phyloP scores from a whole-genome alignment of 805 yeast genomes.

The Starmerella ratchasimensis region DNA sequence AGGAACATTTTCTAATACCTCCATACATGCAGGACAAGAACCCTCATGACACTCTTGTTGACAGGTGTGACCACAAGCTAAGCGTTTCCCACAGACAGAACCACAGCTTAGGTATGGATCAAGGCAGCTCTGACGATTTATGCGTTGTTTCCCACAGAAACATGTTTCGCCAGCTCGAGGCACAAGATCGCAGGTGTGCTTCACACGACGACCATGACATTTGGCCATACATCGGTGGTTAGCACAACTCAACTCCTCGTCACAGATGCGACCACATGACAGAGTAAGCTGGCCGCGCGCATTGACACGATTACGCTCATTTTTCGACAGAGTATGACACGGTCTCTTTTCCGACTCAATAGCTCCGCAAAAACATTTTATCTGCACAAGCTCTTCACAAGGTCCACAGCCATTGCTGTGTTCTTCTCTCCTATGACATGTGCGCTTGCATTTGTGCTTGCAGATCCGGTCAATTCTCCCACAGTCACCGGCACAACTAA shows the following conservation, averaged over 20 bases:
- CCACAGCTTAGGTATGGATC: conserved; percentile 14
- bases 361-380: conserved; percentile 28
- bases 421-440: no score
- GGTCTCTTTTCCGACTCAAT: background rate
- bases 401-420: no score
- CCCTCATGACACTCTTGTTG: conserved; percentile 6
- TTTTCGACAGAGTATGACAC: conserved; percentile 1
- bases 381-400: conserved; percentile 14
- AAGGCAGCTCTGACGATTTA: conserved; percentile 6
- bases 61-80: conserved; percentile 13
- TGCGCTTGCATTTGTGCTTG: conserved; percentile 15
- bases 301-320: background rate
- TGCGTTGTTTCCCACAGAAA: conserved; percentile 16
- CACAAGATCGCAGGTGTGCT: conserved; percentile 10
- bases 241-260: conserved; percentile 9
- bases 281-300: background rate
- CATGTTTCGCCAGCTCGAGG: conserved; percentile 17
- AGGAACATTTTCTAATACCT: background rate
- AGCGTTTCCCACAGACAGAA: conserved; percentile 7
- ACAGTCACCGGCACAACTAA: conserved; percentile 12
- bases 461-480: conserved; percentile 6
- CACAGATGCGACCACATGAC: conserved; percentile 13
- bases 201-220: conserved; percentile 9
- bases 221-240: conserved; percentile 8
- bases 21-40: conserved; percentile 8